Percentiles rank a stretch among this genome's conserved stretches.
These are phyloP conservation scores for Kwoniella shivajii DNA, from an alignment of 1,284 basidiomycete species.

Conservation along the genomic window DNA sequence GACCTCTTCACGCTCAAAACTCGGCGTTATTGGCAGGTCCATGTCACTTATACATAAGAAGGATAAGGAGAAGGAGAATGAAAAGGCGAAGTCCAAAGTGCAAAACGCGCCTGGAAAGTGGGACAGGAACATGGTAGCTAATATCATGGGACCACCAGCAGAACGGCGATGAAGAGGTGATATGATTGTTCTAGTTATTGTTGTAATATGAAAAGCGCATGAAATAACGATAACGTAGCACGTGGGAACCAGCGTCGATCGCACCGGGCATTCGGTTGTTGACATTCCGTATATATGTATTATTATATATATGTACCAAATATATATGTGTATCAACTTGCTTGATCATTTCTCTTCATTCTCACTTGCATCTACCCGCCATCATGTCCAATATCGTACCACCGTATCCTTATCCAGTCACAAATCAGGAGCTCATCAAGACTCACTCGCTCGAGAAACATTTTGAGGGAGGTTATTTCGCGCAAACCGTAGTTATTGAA, in stretches of 20 bases:
- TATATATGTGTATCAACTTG: no score
- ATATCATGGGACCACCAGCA: slow-evolving; percentile 48
- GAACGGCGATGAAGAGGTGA: slow-evolving; percentile 18
- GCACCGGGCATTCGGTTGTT: no score
- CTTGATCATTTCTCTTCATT: neutral
- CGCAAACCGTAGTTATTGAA: slow-evolving; percentile 28
- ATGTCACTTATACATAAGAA: slow-evolving; percentile 27
- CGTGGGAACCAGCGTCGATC: no score
- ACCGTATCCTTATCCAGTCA: slow-evolving; percentile 26
- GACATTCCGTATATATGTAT: no score
- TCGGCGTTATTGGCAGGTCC: slow-evolving; percentile 34
- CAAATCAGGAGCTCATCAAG: slow-evolving; percentile 31
- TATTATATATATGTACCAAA: no score
- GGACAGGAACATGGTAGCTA: slow-evolving; percentile 48
- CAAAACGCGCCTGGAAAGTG: slow-evolving; percentile 46
- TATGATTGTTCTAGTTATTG: neutral
- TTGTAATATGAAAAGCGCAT: no score
- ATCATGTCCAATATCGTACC: slow-evolving; percentile 3
- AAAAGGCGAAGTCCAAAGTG: slow-evolving; percentile 18
- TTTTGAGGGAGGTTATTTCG: slow-evolving; percentile 47
- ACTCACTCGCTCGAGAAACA: slow-evolving; percentile 36
- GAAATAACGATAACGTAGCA: no score
- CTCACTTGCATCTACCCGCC: neutral
- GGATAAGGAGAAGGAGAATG: slow-evolving; percentile 25
- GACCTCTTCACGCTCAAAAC: slow-evolving; percentile 19